A percentile compares a stretch with the other conserved stretches of the same genome.
Conservation (phyloP, 805 yeast genomes). For the Candida chilensis region DNA sequence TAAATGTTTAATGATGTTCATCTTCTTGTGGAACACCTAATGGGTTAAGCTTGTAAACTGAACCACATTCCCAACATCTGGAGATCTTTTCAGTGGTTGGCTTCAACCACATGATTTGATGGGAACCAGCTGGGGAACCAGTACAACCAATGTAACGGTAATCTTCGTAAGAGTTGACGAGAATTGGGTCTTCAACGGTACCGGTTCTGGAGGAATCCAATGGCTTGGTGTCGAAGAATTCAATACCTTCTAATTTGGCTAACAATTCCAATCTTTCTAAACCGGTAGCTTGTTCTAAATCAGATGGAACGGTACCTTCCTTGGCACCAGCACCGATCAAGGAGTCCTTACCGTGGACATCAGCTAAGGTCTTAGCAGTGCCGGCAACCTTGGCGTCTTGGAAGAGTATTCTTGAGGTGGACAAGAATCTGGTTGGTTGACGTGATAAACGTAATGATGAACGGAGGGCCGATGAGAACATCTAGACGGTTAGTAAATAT, state of each 20-base stretch:
- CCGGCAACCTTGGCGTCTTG: conserved; percentile 30
- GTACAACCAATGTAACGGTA: conserved; percentile 96
- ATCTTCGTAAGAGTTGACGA: conserved; percentile 85
- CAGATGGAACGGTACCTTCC: conserved; percentile 82
- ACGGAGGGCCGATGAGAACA: conserved; percentile 15
- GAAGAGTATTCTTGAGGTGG: conserved; percentile 19
- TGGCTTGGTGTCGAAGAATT: conserved; percentile 83
- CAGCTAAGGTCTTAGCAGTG: conserved; percentile 62
- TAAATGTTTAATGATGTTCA: conserved; percentile 42
- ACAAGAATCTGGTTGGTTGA: conserved; percentile 19
- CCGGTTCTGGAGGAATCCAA: conserved; percentile 85
- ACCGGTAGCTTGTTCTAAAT: conserved; percentile 96
- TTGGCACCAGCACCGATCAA: conserved; percentile 89
- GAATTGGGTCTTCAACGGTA: conserved; percentile 80
- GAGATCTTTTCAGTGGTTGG: conserved; percentile 75
- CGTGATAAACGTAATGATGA: conserved; percentile 22
- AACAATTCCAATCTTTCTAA: conserved; percentile 91
- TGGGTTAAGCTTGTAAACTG: conserved; percentile 82
- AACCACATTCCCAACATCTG: conserved; percentile 99
- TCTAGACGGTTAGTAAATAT: conserved; percentile 1
- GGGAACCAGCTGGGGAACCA: conserved; percentile 92
- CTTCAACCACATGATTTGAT: conserved; percentile 85
- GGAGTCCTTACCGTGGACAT: conserved; percentile 69
- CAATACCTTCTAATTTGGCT: conserved; percentile 93
- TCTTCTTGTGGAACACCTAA: conserved; percentile 72